These are phyloP conservation scores for Chlamydomonas eustigma DNA, from an alignment of 139 green algal species.

Conservation along the genomic window DNA sequence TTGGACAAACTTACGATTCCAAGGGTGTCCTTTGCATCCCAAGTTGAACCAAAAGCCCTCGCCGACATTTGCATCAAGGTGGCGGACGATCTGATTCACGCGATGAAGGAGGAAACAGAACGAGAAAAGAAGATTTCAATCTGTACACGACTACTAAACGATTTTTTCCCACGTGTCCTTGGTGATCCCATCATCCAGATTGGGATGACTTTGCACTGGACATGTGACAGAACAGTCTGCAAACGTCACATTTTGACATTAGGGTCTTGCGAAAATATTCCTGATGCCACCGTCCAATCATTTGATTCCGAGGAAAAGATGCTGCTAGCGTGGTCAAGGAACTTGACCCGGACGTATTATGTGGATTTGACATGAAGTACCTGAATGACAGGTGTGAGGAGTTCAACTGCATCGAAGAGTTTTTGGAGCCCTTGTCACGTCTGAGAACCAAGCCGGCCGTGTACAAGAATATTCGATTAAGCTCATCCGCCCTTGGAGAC, in stretches of 20 bases:
- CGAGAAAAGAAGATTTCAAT: background rate
- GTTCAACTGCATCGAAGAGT: background rate
- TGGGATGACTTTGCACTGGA: conserved; percentile 9
- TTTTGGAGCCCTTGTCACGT: background rate
- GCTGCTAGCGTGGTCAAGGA: background rate
- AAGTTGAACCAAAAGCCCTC: too few relatives aligned
- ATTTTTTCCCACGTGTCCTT: background rate
- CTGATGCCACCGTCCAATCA: background rate
- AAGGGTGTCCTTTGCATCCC: too few relatives aligned
- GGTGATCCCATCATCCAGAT: conserved; percentile 28
- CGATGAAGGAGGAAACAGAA: background rate
- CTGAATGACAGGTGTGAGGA: conserved; percentile 13
- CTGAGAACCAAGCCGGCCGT: background rate
- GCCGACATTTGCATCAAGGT: too few relatives aligned
- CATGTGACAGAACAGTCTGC: background rate
- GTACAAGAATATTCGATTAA: conserved; percentile 1
- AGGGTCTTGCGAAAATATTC: conserved; percentile 10
- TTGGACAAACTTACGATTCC: background rate
- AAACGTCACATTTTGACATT: conserved; percentile 8
- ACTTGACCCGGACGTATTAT: conserved; percentile 21
- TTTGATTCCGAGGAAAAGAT: conserved; percentile 16
- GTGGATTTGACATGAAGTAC: conserved; percentile 28
- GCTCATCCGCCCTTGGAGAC: conserved; percentile 26
- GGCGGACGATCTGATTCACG: too few relatives aligned
- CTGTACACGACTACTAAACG: background rate